Evolutionary conservation across 129 eudicot genomes (phyloP).

Genomic region (Heracleum sosnowskyi): DNA sequence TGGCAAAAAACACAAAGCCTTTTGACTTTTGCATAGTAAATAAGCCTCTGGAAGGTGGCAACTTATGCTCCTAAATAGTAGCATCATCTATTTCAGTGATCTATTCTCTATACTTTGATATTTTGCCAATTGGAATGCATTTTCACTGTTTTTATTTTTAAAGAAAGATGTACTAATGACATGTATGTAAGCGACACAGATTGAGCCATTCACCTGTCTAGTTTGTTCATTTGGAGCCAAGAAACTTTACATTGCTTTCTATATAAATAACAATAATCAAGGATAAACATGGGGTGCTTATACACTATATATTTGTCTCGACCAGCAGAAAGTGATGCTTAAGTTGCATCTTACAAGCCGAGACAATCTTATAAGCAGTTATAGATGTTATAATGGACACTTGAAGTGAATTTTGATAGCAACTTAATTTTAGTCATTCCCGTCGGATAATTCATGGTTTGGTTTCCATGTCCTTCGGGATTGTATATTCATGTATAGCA

Average conservation of each 20-base stretch:
- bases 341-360: neutral
- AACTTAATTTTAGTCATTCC: neutral
- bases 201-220: neutral
- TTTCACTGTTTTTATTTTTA: neutral
- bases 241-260: neutral
- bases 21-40: neutral
- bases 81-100: neutral
- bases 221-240: neutral
- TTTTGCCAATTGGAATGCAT: neutral
- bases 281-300: neutral
- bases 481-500: neutral
- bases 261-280: neutral
- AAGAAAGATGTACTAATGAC: neutral
- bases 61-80: neutral
- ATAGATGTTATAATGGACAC: neutral
- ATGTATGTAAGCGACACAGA: neutral
- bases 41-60: neutral
- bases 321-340: constrained; percentile 2
- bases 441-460: neutral
- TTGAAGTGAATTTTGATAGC: neutral
- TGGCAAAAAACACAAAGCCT: neutral
- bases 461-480: neutral
- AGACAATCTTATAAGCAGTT: constrained; percentile 1
- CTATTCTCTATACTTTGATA: neutral
- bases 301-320: neutral